Percentiles rank a stretch among this genome's conserved stretches.
Conservation (phyloP, 192 early-diverging fungal species). For the Backusella mclennaniae region DNA sequence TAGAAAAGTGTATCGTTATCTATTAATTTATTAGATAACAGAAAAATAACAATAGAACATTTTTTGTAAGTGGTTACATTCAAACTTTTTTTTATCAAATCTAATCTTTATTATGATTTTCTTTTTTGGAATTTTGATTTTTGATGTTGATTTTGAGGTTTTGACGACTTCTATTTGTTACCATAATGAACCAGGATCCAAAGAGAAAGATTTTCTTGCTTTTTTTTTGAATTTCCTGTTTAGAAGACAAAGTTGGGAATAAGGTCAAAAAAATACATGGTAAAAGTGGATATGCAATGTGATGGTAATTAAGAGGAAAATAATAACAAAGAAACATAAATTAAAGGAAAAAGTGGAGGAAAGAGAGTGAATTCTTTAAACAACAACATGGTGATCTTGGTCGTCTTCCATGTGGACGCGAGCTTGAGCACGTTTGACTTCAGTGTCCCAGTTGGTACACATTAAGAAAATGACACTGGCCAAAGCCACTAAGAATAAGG, state of each 20-base stretch:
- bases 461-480: conserved; percentile 12
- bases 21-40: conserved; percentile 8
- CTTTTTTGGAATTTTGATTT: background rate
- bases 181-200: background rate
- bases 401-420: conserved; percentile 24
- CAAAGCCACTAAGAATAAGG: conserved; percentile 21
- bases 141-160: background rate
- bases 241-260: background rate
- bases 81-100: background rate
- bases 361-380: background rate
- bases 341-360: background rate
- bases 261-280: background rate
- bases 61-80: background rate
- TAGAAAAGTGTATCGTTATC: background rate
- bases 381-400: background rate
- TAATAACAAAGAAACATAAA: background rate
- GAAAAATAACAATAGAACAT: background rate
- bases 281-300: background rate
- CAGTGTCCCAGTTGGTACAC: conserved; percentile 26
- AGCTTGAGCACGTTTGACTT: conserved; percentile 12
- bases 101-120: background rate
- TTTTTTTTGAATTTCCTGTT: background rate
- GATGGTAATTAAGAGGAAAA: background rate
- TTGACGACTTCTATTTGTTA: background rate
- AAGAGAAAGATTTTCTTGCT: background rate